Evolutionary conservation across 176 grass and related monocot species (phyloP), one percentile per base, ranked within the genome.

Genomic region (Oryza glumipatula): DNA sequence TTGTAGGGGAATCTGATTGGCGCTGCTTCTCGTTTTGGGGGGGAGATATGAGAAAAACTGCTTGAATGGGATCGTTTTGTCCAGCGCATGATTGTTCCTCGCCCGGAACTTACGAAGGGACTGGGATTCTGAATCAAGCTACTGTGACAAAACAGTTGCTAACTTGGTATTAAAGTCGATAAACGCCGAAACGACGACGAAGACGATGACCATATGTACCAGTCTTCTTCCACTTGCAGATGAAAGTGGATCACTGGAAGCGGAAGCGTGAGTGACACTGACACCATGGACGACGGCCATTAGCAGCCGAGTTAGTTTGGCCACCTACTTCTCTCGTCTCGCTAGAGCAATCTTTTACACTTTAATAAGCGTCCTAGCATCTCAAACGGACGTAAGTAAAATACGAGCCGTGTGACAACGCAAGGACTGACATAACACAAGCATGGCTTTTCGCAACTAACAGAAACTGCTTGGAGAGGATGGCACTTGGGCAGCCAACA

Each of bases 361-460:
- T 8, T 4, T 28, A 14, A 49, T 58, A 58, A 21, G 17, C 54
- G 19, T n/a, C 35, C 15, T 38, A 33, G 75, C 10, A 23, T 60
- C 11, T 23, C n/a, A 13, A 28, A 2, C 67, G 32, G 21, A 17
- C 28, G 1, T 5, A 21, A 5, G 15, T 73, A 33, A 64, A 23
- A 13, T 21, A 48, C 58, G 26, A 22, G 13, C 16, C n/a, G 5
- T 9, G 61, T 4, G 3, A 19, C 77, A 71, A 65, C 43, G 73
- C 67, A 82, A 67, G 19, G 72, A 65, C 1, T 86, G 73, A 60
- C 73, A 66, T 63, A 58, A 47, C 66, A 15, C 56, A 16, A 16
- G 11, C 76, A 11, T 30, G 10, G 73, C 68, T 83, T 90, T 86
- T 83, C 84, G 68, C 88, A 74, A 77, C 79, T 26, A 86, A 72